Evolutionary conservation across 331 rosid species (phyloP).

Genomic region (Malus hybrid): DNA sequence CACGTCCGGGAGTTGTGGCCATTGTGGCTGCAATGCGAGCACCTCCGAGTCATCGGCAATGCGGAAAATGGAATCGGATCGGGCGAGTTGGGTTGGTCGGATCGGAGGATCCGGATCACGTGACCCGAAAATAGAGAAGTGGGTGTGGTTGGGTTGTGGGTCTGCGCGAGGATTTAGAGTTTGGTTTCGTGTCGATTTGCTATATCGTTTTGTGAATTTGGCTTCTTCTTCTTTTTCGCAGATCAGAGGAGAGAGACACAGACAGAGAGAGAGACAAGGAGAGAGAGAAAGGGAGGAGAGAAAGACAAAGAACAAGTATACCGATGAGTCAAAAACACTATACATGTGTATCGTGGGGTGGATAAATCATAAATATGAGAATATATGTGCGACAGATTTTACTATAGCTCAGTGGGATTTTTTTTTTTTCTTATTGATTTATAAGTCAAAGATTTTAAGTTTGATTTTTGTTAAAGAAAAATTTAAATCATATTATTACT

Average conservation of each 20-base stretch:
- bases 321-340: too few relatives aligned
- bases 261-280: too few relatives aligned
- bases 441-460: rapidly evolving
- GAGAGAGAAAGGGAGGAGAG: too few relatives aligned
- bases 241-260: background rate
- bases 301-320: too few relatives aligned
- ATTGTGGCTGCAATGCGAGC: slow-evolving; percentile 98
- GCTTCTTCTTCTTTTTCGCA: background rate
- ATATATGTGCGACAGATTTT: too few relatives aligned
- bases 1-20: slow-evolving; percentile 98
- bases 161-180: background rate
- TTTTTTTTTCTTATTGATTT: too few relatives aligned
- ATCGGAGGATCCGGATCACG: slow-evolving; percentile 41
- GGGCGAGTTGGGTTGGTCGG: slow-evolving; percentile 6
- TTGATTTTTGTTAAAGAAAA: too few relatives aligned
- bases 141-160: background rate
- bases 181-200: background rate
- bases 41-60: slow-evolving; percentile 74
- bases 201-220: background rate
- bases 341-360: too few relatives aligned
- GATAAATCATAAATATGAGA: too few relatives aligned
- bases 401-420: too few relatives aligned
- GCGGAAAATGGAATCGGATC: slow-evolving; percentile 15
- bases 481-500: too few relatives aligned
- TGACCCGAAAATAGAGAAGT: slow-evolving; percentile 22